These are phyloP conservation scores for Yamadazyma insecticola DNA, from an alignment of 805 yeast species.

Conservation along the genomic window DNA sequence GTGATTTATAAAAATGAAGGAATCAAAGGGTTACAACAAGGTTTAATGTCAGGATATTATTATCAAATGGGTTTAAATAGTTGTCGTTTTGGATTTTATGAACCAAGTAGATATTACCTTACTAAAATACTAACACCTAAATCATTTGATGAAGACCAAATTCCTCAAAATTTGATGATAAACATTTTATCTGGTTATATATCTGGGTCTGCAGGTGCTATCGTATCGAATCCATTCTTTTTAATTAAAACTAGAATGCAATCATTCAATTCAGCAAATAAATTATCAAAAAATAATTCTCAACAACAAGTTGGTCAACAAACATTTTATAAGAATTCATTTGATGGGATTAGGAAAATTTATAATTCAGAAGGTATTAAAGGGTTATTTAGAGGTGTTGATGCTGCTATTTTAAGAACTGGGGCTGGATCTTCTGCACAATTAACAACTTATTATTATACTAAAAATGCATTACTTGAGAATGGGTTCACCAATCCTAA, in stretches of 20 bases:
- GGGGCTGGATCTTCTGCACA: slow-evolving; percentile 96
- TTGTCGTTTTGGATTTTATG: slow-evolving; percentile 90
- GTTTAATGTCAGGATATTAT: slow-evolving; percentile 80
- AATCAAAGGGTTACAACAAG: slow-evolving; percentile 81
- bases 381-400: slow-evolving; percentile 87
- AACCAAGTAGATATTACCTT: slow-evolving; percentile 65
- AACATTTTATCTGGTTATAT: slow-evolving; percentile 77
- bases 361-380: slow-evolving; percentile 62
- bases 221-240: slow-evolving; percentile 86
- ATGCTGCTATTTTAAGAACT: slow-evolving; percentile 90
- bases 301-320: slow-evolving; percentile 70
- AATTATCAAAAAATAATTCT: slow-evolving; percentile 4
- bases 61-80: slow-evolving; percentile 93
- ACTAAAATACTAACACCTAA: slow-evolving; percentile 53
- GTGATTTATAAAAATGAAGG: slow-evolving; percentile 81
- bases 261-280: slow-evolving; percentile 58
- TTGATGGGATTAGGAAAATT: slow-evolving; percentile 64
- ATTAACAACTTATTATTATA: slow-evolving; percentile 80
- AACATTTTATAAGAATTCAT: slow-evolving; percentile 71
- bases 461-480: slow-evolving; percentile 58
- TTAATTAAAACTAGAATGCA: slow-evolving; percentile 96
- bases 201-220: slow-evolving; percentile 87
- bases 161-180: slow-evolving; percentile 41
- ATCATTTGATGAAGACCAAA: slow-evolving; percentile 32
- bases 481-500: slow-evolving; percentile 56